Evolutionary conservation across 2,329 filamentous ascomycete species (phyloP), one percentile per base, ranked within the genome.

Genomic region (Ramularia endophylla): DNA sequence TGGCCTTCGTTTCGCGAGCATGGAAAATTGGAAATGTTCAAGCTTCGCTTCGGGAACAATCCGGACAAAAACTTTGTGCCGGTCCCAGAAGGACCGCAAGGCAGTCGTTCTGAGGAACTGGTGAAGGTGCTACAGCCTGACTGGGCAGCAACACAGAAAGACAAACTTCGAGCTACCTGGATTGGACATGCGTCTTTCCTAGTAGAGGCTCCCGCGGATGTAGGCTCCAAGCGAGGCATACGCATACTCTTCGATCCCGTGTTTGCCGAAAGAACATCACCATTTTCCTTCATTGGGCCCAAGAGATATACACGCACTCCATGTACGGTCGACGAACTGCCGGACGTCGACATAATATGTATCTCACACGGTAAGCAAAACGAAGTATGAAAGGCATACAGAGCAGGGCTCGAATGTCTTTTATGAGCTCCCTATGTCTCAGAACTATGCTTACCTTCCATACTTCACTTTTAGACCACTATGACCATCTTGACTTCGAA

Each of bases 361-460:
- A 74, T 78, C 35, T 73, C 68, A 40, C 75, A 78, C 54, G 73
- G n/a, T n/a, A n/a, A n/a, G n/a, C n/a, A n/a, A n/a, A n/a, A n/a
- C 76, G 48, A 74, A 78, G 51, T 77, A 75, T 49, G 43, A n/a
- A n/a, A n/a, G n/a, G n/a, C n/a, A n/a, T n/a, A n/a, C n/a, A n/a
- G 4, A 6, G 22, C 3, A 11, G n/a, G 9, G 44, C 73, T 76
- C n/a, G n/a, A n/a, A n/a, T n/a, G n/a, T n/a, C n/a, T n/a, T n/a
- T n/a, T n/a, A n/a, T n/a, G n/a, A n/a, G n/a, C n/a, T n/a, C n/a
- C n/a, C n/a, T n/a, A n/a, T n/a, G n/a, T n/a, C n/a, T n/a, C n/a
- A n/a, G n/a, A n/a, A n/a, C n/a, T n/a, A n/a, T n/a, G n/a, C n/a
- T n/a, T n/a, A n/a, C n/a, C n/a, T n/a, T n/a, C n/a, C 52, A 71